Conservation (phyloP, 140 eudicot genomes). For the Senecio squalidus region DNA sequence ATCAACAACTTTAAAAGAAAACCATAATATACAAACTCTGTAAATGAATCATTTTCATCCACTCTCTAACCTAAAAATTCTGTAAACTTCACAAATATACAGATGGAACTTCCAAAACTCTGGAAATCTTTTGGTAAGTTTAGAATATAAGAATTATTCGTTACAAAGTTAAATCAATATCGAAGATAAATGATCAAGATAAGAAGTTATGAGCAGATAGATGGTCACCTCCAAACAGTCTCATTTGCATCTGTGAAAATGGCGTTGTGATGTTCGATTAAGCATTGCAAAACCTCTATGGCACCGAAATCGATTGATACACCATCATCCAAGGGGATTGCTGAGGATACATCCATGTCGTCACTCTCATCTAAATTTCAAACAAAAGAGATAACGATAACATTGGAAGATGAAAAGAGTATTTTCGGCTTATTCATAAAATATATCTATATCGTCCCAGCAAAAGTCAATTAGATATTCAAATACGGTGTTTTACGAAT, state of each 20-base stretch:
- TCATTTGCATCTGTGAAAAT: slow-evolving; percentile 90
- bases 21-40: slow-evolving; percentile 20
- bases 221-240: slow-evolving; percentile 75
- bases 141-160: slow-evolving; percentile 4
- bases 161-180: slow-evolving; percentile 13
- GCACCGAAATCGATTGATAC: slow-evolving; percentile 63
- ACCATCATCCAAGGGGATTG: slow-evolving; percentile 86
- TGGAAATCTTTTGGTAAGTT: not conserved
- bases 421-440: too few species aligned
- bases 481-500: too few species aligned
- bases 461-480: too few species aligned
- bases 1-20: not conserved
- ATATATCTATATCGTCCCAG: too few species aligned
- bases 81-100: slow-evolving; percentile 24
- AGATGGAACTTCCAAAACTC: slow-evolving; percentile 16
- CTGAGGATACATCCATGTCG: slow-evolving; percentile 66
- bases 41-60: slow-evolving; percentile 13
- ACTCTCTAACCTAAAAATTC: slow-evolving; percentile 16
- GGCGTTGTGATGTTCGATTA: slow-evolving; percentile 86
- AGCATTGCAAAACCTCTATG: slow-evolving; percentile 80
- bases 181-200: not conserved
- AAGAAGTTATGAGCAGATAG: too few species aligned
- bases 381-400: not conserved
- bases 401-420: not conserved
- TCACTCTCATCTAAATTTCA: slow-evolving; percentile 58